phyloP scores from a whole-genome alignment of 2,329 filamentous ascomycete species.

The Emericellopsis cladophorae region DNA sequence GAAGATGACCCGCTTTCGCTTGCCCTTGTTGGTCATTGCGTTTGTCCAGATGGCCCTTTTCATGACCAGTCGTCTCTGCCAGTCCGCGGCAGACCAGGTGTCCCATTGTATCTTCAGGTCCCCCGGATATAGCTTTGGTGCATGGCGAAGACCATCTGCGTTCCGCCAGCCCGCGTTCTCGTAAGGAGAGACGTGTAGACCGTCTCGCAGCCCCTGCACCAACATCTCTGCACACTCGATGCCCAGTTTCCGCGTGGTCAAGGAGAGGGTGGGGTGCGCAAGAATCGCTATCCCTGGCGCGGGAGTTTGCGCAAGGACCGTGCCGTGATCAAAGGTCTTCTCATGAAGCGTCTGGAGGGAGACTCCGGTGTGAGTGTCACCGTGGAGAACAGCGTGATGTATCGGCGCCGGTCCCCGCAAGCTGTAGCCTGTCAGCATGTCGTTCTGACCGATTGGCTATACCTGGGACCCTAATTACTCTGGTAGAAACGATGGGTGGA shows the following conservation, averaged over 20 bases:
- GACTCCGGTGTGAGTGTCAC: conserved; percentile 53
- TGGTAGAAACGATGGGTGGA: conserved; percentile 85
- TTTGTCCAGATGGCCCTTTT: conserved; percentile 56
- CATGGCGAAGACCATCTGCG: conserved; percentile 28
- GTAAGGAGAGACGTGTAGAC: conserved; percentile 54
- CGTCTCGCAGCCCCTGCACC: conserved; percentile 45
- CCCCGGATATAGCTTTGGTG: conserved; percentile 58
- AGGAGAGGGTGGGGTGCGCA: conserved; percentile 26
- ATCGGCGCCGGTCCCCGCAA: conserved; percentile 79
- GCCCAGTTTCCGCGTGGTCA: conserved; percentile 37
- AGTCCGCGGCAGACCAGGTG: conserved; percentile 35
- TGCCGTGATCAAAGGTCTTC: conserved; percentile 64
- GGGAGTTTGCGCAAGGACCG: conserved; percentile 58
- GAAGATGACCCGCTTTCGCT: conserved; percentile 22
- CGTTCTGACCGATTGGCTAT: not conserved
- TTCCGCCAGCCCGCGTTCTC: conserved; percentile 18
- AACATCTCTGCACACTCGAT: conserved; percentile 60
- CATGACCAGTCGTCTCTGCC: conserved; percentile 43
- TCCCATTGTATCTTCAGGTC: conserved; percentile 52
- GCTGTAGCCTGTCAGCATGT: conserved; percentile 22
- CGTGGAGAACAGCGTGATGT: conserved; percentile 65
- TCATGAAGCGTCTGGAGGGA: conserved; percentile 79
- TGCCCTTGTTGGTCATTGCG: conserved; percentile 8
- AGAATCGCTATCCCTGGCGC: conserved; percentile 41
- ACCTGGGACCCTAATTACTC: conserved; percentile 37